These are phyloP conservation scores for Mycena sp. DNA, from an alignment of 1,284 basidiomycete species.

Conservation along the genomic window DNA sequence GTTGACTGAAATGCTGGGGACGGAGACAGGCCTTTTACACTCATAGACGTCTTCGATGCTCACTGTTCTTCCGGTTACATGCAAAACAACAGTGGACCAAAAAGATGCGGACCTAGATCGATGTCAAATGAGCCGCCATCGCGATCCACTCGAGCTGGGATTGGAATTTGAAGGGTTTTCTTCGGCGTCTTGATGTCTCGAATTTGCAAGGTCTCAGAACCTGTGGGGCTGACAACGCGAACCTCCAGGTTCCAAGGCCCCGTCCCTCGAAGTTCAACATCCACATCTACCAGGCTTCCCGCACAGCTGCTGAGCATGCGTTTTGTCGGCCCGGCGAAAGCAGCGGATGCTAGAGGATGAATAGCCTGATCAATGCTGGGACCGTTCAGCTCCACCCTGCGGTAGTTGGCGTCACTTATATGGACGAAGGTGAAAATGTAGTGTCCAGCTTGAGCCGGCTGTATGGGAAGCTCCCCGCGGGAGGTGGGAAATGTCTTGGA, in stretches of 20 bases:
- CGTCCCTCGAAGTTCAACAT: conserved; percentile 89
- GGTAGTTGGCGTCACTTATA: conserved; percentile 89
- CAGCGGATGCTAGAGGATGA: conserved; percentile 86
- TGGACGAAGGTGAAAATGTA: conserved; percentile 88
- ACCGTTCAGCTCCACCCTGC: conserved; percentile 73
- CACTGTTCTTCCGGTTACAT: conserved; percentile 51
- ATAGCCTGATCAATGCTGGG: conserved; percentile 86
- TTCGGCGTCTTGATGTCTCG: conserved; percentile 63
- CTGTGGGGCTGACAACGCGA: conserved; percentile 76
- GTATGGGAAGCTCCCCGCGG: conserved; percentile 86
- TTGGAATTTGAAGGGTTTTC: conserved; percentile 70
- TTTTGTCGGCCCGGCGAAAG: conserved; percentile 67
- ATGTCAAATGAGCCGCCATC: conserved; percentile 86
- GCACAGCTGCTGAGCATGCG: conserved; percentile 77
- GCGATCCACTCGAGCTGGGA: conserved; percentile 72
- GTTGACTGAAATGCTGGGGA: conserved; percentile 86
- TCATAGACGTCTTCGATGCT: conserved; percentile 91
- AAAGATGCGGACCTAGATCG: conserved; percentile 65
- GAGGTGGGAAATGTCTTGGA: conserved; percentile 74
- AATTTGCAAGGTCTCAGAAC: conserved; percentile 67
- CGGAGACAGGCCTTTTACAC: conserved; percentile 83
- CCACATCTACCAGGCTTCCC: conserved; percentile 76
- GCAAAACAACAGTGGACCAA: not conserved
- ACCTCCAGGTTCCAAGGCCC: conserved; percentile 88
- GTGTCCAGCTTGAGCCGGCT: conserved; percentile 89